Evolutionary conservation across 1,284 basidiomycete species (phyloP), one percentile per base, ranked within the genome.

Genomic region (Ganoderma meredithae): DNA sequence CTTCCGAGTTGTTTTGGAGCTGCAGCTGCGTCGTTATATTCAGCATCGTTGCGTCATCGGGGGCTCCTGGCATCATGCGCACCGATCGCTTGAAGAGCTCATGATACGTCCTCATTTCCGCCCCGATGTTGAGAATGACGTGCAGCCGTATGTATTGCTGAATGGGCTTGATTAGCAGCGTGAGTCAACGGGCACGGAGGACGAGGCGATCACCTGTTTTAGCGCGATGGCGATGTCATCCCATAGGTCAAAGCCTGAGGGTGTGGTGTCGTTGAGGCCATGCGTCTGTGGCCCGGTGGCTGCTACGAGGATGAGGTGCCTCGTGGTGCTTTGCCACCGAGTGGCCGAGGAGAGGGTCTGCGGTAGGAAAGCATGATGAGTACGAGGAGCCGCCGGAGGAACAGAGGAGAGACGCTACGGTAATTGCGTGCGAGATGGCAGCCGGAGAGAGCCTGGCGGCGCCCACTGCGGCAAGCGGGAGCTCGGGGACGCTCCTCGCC

Each of bases 111-210:
- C 79, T 74, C 78, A 84, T 83, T 70, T 85, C 80, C 65, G 82
- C 79, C 67, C 79, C 80, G 60, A 84, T 73, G 62, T 80, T 82
- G 66, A 88, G 78, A 64, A 90, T 83, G 80, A 91, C 81, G 76
- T 90, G 89, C 69, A 86, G 85, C 66, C 85, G 83, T 59, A 90
- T 86, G 58, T 84, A 78, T 65, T 83, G 81, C 89, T 91, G 71
- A 64, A 60, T 43, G 43, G 49, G 12, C 52, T 65, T 58, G 71
- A 69, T 70, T 62, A 64, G 66, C 52, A 67, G 39, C 58, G 39
- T 10, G 33, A 53, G 25, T 17, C 12, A 17, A 47, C 39, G 49
- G 49, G 47, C 41, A 4, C 19, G 36, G 22, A 47, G 25, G 52
- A 52, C 31, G 27, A 15, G 9, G 27, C 44, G 70, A 65, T 66